A percentile compares a stretch with the other conserved stretches of the same genome.
phyloP scores from a whole-genome alignment of 2,329 filamentous ascomycete species.

The Colletotrichum chrysophilum region DNA sequence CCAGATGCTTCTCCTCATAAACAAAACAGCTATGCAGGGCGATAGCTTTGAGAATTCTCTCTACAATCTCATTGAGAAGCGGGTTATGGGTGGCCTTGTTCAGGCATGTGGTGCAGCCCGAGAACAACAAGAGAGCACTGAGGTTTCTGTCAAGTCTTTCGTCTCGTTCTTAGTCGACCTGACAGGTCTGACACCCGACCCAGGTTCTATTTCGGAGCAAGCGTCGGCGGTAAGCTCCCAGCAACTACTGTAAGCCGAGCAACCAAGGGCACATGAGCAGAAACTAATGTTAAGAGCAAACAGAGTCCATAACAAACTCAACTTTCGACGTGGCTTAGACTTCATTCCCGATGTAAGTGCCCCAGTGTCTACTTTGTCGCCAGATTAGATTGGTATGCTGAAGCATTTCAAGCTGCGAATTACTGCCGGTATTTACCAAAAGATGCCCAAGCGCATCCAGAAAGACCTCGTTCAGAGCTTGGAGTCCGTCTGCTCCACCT shows the following conservation, averaged over 20 bases:
- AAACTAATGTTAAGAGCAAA: neutral
- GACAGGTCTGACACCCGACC: neutral
- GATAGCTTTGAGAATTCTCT: neutral
- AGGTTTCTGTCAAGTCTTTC: neutral
- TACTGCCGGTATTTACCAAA: neutral
- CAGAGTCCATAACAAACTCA: neutral
- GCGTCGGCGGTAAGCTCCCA: neutral
- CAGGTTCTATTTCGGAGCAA: neutral
- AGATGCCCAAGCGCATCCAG: neutral
- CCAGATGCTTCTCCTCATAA: neutral
- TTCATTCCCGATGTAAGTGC: neutral
- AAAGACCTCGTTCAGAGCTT: neutral
- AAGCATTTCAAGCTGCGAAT: neutral
- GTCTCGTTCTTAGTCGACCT: neutral
- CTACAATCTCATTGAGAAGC: neutral
- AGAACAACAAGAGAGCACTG: neutral
- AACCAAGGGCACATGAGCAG: neutral
- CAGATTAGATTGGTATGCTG: neutral
- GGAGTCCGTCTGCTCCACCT: neutral
- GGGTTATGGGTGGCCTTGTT: neutral
- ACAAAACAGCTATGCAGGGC: neutral
- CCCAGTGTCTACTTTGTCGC: neutral
- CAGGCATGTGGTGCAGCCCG: neutral
- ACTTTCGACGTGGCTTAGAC: neutral
- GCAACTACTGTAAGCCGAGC: neutral